These are phyloP conservation scores for Chrysanthemum makinoi DNA, from an alignment of 129 eudicot genomes.

Conservation along the genomic window DNA sequence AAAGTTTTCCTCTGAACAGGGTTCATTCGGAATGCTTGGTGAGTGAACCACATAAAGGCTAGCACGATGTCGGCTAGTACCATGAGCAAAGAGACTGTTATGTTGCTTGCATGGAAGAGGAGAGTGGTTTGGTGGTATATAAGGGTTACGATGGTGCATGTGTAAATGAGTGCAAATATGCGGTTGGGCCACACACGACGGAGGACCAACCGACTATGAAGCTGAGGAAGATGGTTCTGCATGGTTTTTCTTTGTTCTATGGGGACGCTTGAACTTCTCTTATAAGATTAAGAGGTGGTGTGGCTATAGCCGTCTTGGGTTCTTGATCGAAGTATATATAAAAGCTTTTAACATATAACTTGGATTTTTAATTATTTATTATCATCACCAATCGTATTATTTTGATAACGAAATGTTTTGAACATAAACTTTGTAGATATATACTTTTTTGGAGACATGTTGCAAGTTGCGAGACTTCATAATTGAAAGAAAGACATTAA, in stretches of 20 bases:
- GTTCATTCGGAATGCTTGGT: slow-evolving; percentile 48
- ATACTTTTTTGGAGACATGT: no score
- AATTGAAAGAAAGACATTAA: no score
- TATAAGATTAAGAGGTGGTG: not conserved
- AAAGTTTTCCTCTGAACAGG: slow-evolving; percentile 36
- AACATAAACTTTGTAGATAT: no score
- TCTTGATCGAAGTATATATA: no score
- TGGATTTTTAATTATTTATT: no score
- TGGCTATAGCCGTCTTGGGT: no score
- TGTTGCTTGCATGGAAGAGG: slow-evolving; percentile 34
- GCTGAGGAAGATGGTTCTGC: slow-evolving; percentile 25
- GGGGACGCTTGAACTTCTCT: not conserved
- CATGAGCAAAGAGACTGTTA: slow-evolving; percentile 21
- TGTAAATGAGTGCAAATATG: slow-evolving; percentile 37
- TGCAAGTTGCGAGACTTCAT: no score
- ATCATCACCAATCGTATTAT: no score
- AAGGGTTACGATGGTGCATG: slow-evolving; percentile 34
- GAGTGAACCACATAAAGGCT: slow-evolving; percentile 49
- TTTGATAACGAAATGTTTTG: no score
- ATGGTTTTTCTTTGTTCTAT: slow-evolving; percentile 9
- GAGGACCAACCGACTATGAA: slow-evolving; percentile 30
- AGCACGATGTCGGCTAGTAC: slow-evolving; percentile 42
- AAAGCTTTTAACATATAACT: no score
- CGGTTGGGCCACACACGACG: slow-evolving; percentile 51
- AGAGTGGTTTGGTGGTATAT: slow-evolving; percentile 32